These are phyloP conservation scores for Amesomyces nigricolor DNA, from an alignment of 2,329 filamentous ascomycete species.

Conservation along the genomic window DNA sequence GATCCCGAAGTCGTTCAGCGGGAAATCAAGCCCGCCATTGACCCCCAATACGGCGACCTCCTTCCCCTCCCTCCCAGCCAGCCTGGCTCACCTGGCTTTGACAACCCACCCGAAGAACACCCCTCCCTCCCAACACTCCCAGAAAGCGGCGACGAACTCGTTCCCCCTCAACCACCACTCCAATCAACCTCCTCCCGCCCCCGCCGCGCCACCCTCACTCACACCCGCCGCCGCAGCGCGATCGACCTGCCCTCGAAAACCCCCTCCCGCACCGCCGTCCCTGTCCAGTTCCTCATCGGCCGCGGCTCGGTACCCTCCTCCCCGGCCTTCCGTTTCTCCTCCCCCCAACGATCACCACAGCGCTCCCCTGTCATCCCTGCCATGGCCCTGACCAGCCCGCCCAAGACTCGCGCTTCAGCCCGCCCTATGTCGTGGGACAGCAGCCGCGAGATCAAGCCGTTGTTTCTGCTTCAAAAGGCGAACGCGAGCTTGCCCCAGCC, in stretches of 20 bases:
- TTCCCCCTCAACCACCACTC: conserved; percentile 35
- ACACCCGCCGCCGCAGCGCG: conserved; percentile 43
- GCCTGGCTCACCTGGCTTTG: conserved; percentile 42
- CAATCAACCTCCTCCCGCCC: conserved; percentile 34
- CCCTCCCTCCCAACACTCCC: conserved; percentile 47
- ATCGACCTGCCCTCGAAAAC: conserved; percentile 44
- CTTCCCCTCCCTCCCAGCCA: conserved; percentile 58
- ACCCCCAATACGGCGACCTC: conserved; percentile 60
- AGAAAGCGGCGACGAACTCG: conserved; percentile 51
- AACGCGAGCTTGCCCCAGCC: conserved; percentile 31
- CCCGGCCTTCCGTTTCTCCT: conserved; percentile 33
- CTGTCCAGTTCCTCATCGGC: conserved; percentile 51
- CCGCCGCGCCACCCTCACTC: conserved; percentile 24
- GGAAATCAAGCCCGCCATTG: conserved; percentile 58
- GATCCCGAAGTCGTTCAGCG: conserved; percentile 55
- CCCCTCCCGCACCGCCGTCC: conserved; percentile 53
- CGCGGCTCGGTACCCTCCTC: conserved; percentile 42
- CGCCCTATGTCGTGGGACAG: conserved; percentile 58
- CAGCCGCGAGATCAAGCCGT: conserved; percentile 67
- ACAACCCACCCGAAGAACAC: conserved; percentile 29
- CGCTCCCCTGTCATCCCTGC: conserved; percentile 28
- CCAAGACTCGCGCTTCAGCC: conserved; percentile 34
- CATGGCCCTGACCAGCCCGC: conserved; percentile 28
- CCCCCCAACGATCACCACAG: conserved; percentile 32
- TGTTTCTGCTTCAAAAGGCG: conserved; percentile 71